Evolutionary conservation across 2,329 filamentous ascomycete species (phyloP).

Genomic region (Emergomyces pasteurianus): DNA sequence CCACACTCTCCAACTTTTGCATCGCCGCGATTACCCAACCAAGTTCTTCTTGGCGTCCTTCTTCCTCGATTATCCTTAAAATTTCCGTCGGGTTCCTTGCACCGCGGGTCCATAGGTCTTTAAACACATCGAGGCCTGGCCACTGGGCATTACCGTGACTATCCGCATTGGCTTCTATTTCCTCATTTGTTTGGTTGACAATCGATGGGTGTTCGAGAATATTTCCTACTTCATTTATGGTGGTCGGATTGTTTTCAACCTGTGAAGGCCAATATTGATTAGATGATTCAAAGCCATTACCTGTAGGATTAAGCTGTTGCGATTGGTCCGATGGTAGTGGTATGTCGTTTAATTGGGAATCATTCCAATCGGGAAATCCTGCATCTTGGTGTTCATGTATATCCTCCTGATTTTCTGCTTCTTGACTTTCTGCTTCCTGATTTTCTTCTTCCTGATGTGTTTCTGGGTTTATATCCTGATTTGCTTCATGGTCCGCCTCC

Average conservation of each 20-base stretch:
- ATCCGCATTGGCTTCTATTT: not conserved
- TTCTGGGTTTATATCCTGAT: not conserved
- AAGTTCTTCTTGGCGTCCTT: constrained; percentile 47
- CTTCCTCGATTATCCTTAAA: constrained; percentile 48
- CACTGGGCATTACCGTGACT: not conserved
- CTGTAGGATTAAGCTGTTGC: not conserved
- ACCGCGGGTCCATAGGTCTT: constrained; percentile 47
- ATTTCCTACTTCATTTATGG: not conserved
- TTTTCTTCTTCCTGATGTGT: not conserved
- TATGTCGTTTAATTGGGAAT: not conserved
- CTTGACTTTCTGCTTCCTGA: not conserved
- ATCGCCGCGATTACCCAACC: constrained; percentile 48
- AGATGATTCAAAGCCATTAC: not conserved
- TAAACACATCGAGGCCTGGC: constrained; percentile 33
- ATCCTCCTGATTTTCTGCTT: not conserved
- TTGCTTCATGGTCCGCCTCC: not conserved
- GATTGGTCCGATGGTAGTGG: not conserved
- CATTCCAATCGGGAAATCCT: not conserved
- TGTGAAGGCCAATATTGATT: not conserved
- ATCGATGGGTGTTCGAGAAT: not conserved
- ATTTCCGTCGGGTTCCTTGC: constrained; percentile 49
- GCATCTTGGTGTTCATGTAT: not conserved
- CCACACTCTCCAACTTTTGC: constrained; percentile 18
- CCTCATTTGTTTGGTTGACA: not conserved
- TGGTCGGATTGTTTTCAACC: not conserved